A percentile compares a stretch with the other conserved stretches of the same genome.
These are phyloP conservation scores for Epichloe bromicola DNA, from an alignment of 2,329 filamentous ascomycete species.

Conservation along the genomic window DNA sequence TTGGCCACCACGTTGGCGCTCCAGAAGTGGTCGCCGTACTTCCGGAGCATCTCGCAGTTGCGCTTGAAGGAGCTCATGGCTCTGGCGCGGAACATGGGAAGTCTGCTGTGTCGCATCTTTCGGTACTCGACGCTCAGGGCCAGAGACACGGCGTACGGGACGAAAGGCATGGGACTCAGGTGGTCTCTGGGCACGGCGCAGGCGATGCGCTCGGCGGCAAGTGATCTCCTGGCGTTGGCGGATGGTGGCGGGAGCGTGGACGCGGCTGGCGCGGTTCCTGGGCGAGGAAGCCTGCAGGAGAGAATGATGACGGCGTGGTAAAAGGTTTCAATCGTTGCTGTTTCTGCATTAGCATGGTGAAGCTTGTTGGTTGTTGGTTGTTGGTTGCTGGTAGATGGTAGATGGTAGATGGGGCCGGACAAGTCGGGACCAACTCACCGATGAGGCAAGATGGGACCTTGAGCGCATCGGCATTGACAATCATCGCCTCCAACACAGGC, in stretches of 20 bases:
- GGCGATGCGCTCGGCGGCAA: conserved; percentile 44
- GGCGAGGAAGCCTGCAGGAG: conserved; percentile 41
- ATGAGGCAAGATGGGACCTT: conserved; percentile 35
- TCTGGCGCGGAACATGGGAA: conserved; percentile 45
- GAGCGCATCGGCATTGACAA: conserved; percentile 39
- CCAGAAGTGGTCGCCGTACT: conserved; percentile 44
- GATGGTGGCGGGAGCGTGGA: conserved; percentile 32
- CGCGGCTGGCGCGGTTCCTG: conserved; percentile 24
- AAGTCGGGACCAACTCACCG: conserved; percentile 23
- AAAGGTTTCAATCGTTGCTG: conserved; percentile 48
- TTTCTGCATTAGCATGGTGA: background rate
- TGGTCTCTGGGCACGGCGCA: conserved; percentile 39
- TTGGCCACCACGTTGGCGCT: conserved; percentile 41
- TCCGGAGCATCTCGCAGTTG: conserved; percentile 39
- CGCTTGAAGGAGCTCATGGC: conserved; percentile 40
- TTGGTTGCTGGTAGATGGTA: too few relatives aligned
- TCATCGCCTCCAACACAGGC: conserved; percentile 44
- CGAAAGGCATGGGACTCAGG: conserved; percentile 41
- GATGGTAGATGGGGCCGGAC: background rate
- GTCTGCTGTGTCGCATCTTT: conserved; percentile 48
- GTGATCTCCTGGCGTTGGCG: conserved; percentile 42
- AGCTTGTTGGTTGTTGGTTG: too few relatives aligned
- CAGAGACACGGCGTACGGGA: conserved; percentile 49
- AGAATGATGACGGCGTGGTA: conserved; percentile 53
- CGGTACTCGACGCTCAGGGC: conserved; percentile 49